Percentiles rank a stretch among this genome's conserved stretches.
Evolutionary conservation across 345 rosid species (phyloP).

Genomic region (Turritis glabra): DNA sequence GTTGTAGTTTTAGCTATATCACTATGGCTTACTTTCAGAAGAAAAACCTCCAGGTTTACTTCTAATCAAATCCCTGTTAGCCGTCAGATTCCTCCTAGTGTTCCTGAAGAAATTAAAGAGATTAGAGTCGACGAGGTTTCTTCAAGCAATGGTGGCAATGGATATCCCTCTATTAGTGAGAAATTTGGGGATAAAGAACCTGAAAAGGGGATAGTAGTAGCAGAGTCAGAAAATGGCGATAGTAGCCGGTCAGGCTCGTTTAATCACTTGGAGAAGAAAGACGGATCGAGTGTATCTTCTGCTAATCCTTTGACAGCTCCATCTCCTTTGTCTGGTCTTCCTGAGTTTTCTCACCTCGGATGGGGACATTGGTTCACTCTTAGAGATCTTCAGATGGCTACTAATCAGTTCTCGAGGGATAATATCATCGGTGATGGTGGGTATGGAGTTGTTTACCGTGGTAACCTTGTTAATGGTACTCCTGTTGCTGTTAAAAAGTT

Average conservation of each 20-base stretch:
- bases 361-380: slow-evolving; percentile 99
- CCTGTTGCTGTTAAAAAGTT: slow-evolving; percentile 94
- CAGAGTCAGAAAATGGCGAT: slow-evolving; percentile 56
- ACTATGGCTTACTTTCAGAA: slow-evolving; percentile 62
- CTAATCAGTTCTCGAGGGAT: slow-evolving; percentile 66
- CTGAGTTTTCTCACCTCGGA: slow-evolving; percentile 89
- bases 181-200: slow-evolving; percentile 34
- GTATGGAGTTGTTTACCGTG: slow-evolving; percentile 90
- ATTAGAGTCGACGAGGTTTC: slow-evolving; percentile 77
- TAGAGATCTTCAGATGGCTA: slow-evolving; percentile 83
- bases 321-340: slow-evolving; percentile 86
- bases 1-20: slow-evolving; percentile 57
- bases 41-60: slow-evolving; percentile 39
- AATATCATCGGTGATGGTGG: slow-evolving; percentile 62
- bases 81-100: slow-evolving; percentile 47
- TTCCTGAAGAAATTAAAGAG: slow-evolving; percentile 89
- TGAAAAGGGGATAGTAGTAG: slow-evolving; percentile 35
- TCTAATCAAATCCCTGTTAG: slow-evolving; percentile 47
- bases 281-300: slow-evolving; percentile 50
- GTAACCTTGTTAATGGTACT: slow-evolving; percentile 69
- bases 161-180: slow-evolving; percentile 37
- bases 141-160: slow-evolving; percentile 50
- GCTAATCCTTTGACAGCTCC: slow-evolving; percentile 66
- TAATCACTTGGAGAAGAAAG: slow-evolving; percentile 54
- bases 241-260: slow-evolving; percentile 69